A percentile compares a stretch with the other conserved stretches of the same genome.
Conservation (phyloP, 163 green algal species). For the Scenedesmus sp. region DNA sequence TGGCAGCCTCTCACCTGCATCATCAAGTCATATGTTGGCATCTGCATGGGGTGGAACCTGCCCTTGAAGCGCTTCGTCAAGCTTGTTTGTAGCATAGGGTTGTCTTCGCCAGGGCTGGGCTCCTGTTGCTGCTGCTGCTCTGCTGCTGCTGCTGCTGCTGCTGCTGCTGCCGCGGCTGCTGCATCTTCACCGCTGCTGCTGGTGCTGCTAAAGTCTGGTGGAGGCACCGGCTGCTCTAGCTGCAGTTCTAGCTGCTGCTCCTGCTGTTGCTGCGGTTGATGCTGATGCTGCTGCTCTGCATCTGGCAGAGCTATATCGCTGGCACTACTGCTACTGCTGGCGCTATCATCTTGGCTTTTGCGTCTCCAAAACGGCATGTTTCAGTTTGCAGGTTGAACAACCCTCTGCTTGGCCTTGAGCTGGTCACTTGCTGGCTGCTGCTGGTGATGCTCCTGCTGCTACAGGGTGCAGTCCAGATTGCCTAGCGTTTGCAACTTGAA, state of each 20-base stretch:
- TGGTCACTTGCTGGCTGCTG: not conserved
- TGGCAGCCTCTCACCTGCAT: conserved; percentile 34
- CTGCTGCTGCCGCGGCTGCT: not conserved
- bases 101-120: not conserved
- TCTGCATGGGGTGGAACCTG: conserved; percentile 60
- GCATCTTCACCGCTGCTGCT: not conserved
- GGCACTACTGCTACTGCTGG: not conserved
- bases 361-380: not conserved
- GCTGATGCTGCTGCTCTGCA: not conserved
- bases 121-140: not conserved
- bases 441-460: not conserved
- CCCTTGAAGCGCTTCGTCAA: conserved; percentile 41
- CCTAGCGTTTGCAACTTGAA: no score
- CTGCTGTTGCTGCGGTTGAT: not conserved
- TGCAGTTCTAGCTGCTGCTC: not conserved
- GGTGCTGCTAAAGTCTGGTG: not conserved
- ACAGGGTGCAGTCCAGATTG: no score
- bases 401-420: not conserved
- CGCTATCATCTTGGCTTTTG: not conserved
- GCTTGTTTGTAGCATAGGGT: conserved; percentile 45
- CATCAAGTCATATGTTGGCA: conserved; percentile 85
- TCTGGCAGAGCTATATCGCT: not conserved
- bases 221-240: not conserved
- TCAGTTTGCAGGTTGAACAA: not conserved
- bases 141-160: conserved; percentile 37